Conservation (phyloP, 768 basidiomycete species). For the Tulasnella calospora region DNA sequence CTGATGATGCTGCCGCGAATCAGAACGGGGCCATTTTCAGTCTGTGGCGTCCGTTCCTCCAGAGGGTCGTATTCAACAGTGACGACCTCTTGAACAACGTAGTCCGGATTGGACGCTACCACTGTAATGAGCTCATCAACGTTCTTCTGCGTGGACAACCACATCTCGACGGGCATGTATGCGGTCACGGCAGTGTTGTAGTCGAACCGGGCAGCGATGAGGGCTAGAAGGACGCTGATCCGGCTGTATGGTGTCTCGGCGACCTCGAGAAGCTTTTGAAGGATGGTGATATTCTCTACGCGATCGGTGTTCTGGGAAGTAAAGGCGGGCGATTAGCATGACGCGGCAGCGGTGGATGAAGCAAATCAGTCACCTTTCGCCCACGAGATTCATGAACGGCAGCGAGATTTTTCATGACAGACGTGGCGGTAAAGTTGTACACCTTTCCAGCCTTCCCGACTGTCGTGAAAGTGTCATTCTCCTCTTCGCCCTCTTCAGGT, state of each 20-base stretch:
- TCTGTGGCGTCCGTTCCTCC: constrained; percentile 68
- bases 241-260: constrained; percentile 85
- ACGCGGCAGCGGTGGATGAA: background rate
- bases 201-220: constrained; percentile 93
- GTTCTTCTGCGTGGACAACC: constrained; percentile 81
- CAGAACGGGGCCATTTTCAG: constrained; percentile 62
- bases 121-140: constrained; percentile 83
- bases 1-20: constrained; percentile 95
- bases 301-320: constrained; percentile 84
- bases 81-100: constrained; percentile 73
- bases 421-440: constrained; percentile 74
- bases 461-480: constrained; percentile 70
- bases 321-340: background rate
- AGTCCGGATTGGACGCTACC: constrained; percentile 63
- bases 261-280: constrained; percentile 81
- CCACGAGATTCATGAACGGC: constrained; percentile 90
- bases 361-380: constrained; percentile 64
- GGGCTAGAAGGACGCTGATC: constrained; percentile 88
- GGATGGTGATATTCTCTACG: constrained; percentile 84
- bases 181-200: constrained; percentile 83
- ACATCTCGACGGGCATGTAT: constrained; percentile 89
- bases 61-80: constrained; percentile 91
- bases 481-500: constrained; percentile 40
- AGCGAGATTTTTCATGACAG: constrained; percentile 88
- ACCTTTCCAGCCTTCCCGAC: constrained; percentile 87